Conservation (phyloP, 2,329 filamentous ascomycete species). For the Whalleya microplaca region DNA sequence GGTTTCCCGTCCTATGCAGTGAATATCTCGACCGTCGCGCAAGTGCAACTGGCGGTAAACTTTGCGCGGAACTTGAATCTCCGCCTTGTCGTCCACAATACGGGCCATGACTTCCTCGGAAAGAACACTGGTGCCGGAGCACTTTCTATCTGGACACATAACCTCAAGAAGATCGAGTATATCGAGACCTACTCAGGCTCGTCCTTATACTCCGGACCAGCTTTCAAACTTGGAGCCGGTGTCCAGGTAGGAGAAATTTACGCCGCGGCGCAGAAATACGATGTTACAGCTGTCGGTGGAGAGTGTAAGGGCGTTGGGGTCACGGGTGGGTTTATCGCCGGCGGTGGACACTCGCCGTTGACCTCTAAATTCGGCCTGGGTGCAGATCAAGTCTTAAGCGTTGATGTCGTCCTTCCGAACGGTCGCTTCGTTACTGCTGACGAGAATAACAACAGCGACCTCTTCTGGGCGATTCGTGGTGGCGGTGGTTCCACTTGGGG, state of each 20-base stretch:
- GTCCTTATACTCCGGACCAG: constrained; percentile 45
- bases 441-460: constrained; percentile 44
- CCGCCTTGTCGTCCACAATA: constrained; percentile 54
- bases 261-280: constrained; percentile 49
- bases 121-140: constrained; percentile 43
- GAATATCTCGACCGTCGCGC: constrained; percentile 43
- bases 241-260: constrained; percentile 58
- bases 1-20: constrained; percentile 47
- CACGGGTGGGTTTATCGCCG: constrained; percentile 47
- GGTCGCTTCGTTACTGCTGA: constrained; percentile 46
- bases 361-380: constrained; percentile 50
- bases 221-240: constrained; percentile 59
- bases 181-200: constrained; percentile 35
- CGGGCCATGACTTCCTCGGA: constrained; percentile 53
- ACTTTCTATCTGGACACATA: constrained; percentile 44
- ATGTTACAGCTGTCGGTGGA: constrained; percentile 55
- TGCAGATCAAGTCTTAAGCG: constrained; percentile 50
- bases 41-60: constrained; percentile 50
- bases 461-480: constrained; percentile 53
- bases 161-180: constrained; percentile 38
- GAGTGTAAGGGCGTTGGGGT: constrained; percentile 55
- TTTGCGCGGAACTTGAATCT: constrained; percentile 51
- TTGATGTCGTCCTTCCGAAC: constrained; percentile 50
- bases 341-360: constrained; percentile 57
- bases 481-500: constrained; percentile 48